These are phyloP conservation scores for Margaritispora aquatica DNA, from an alignment of 495 filamentous ascomycete species.

Conservation along the genomic window DNA sequence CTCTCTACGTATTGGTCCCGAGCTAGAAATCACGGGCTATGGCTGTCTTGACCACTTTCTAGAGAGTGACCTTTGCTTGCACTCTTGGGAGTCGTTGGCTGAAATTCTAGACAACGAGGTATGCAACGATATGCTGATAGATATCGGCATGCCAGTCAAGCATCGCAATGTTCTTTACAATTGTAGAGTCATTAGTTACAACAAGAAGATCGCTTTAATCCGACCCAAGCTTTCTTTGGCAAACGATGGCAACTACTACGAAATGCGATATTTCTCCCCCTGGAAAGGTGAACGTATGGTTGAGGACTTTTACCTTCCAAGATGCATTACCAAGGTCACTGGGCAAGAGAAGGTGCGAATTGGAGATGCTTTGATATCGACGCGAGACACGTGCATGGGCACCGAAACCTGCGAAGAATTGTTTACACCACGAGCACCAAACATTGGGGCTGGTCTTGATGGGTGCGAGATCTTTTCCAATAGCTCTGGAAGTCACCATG, in stretches of 20 bases:
- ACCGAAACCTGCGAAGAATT: conserved; percentile 77
- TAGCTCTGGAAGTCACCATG: conserved; percentile 65
- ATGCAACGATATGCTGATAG: conserved; percentile 72
- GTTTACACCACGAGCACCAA: conserved; percentile 52
- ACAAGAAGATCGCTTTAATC: conserved; percentile 69
- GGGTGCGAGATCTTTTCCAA: conserved; percentile 78
- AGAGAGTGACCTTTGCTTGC: conserved; percentile 45
- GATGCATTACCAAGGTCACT: conserved; percentile 36
- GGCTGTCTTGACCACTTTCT: conserved; percentile 68
- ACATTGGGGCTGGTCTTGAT: conserved; percentile 41
- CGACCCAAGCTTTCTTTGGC: conserved; percentile 82
- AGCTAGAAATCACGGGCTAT: conserved; percentile 53
- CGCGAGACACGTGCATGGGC: conserved; percentile 64
- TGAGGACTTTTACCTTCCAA: conserved; percentile 71
- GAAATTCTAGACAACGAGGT: conserved; percentile 56
- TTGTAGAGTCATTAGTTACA: conserved; percentile 61
- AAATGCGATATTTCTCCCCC: conserved; percentile 57
- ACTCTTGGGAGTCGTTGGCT: conserved; percentile 68
- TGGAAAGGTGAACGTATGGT: conserved; percentile 40
- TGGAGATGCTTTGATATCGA: conserved; percentile 71
- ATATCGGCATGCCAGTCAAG: conserved; percentile 63
- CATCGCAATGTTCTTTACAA: conserved; percentile 61
- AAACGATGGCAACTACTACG: conserved; percentile 68
- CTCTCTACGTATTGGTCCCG: conserved; percentile 47
- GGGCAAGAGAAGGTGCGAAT: neutral